Conservation (phyloP, 2,329 filamentous ascomycete species). For the Aspergillus fischeri region DNA sequence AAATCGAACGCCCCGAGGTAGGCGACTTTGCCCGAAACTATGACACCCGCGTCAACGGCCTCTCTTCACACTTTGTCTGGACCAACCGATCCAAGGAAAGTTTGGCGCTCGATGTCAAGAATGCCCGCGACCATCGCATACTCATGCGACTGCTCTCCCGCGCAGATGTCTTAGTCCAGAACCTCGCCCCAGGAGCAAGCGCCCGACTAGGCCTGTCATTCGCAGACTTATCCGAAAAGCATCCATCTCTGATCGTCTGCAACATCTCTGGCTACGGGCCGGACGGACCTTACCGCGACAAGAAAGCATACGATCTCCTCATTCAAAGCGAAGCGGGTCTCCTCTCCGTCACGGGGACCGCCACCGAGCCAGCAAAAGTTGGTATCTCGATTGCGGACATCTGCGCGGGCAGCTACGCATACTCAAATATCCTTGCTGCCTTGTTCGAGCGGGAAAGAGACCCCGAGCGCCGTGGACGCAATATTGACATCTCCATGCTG, state of each 20-base stretch:
- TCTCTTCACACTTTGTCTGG: slow-evolving; percentile 55
- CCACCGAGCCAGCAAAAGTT: slow-evolving; percentile 46
- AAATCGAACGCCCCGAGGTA: slow-evolving; percentile 49
- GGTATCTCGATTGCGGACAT: slow-evolving; percentile 55
- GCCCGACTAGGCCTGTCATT: slow-evolving; percentile 48
- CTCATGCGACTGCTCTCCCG: slow-evolving; percentile 43
- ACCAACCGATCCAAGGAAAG: slow-evolving; percentile 53
- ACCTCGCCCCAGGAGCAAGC: slow-evolving; percentile 50
- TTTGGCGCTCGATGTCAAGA: slow-evolving; percentile 49
- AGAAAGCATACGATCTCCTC: slow-evolving; percentile 55
- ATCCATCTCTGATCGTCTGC: slow-evolving; percentile 50
- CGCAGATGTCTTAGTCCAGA: slow-evolving; percentile 53
- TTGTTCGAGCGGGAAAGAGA: slow-evolving; percentile 48
- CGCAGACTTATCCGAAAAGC: slow-evolving; percentile 37
- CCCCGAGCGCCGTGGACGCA: slow-evolving; percentile 40
- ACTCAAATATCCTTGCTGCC: slow-evolving; percentile 49
- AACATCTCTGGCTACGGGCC: slow-evolving; percentile 53
- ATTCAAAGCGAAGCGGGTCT: slow-evolving; percentile 54
- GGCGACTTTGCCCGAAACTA: slow-evolving; percentile 54
- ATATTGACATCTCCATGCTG: slow-evolving; percentile 56
- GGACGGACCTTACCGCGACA: slow-evolving; percentile 50
- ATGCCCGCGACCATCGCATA: slow-evolving; percentile 38
- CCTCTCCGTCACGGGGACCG: slow-evolving; percentile 49
- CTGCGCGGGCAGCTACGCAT: slow-evolving; percentile 51
- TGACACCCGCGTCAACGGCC: slow-evolving; percentile 48